These are phyloP conservation scores for Magnolia officinalis DNA, from an alignment of 164 flowering plant species.

Conservation along the genomic window DNA sequence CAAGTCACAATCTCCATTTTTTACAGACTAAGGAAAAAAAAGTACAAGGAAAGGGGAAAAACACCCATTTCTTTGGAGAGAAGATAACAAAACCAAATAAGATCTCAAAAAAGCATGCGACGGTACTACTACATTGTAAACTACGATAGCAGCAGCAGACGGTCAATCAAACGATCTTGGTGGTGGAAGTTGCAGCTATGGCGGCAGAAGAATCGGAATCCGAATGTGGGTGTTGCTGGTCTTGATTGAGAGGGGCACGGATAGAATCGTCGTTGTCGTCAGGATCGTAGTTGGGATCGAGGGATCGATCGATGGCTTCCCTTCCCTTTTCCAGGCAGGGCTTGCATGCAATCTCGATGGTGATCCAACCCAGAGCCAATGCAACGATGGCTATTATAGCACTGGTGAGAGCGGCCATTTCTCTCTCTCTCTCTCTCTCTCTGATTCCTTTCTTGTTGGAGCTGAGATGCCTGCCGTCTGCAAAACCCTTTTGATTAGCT, in stretches of 20 bases:
- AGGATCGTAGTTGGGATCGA: slow-evolving; percentile 87
- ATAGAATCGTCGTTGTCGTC: slow-evolving; percentile 46
- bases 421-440: slow-evolving; percentile 10
- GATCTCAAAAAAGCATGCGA: slow-evolving; percentile 1
- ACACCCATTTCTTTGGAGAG: not conserved
- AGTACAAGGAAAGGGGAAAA: not conserved
- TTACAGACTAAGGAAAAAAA: not conserved
- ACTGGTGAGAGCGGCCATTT: slow-evolving; percentile 75
- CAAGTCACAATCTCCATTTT: not conserved
- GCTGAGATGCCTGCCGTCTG: too few relatives aligned
- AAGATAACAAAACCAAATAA: not conserved
- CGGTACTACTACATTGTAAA: not conserved
- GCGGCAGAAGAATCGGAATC: not conserved
- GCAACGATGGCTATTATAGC: slow-evolving; percentile 82
- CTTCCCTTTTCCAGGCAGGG: slow-evolving; percentile 94
- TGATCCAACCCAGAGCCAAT: slow-evolving; percentile 69
- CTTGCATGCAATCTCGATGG: slow-evolving; percentile 94
- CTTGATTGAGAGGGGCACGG: slow-evolving; percentile 49
- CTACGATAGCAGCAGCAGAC: not conserved
- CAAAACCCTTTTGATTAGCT: too few relatives aligned
- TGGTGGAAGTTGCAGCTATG: slow-evolving; percentile 5
- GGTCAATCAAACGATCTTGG: slow-evolving; percentile 20
- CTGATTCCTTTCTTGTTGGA: not conserved
- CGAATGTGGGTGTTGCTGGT: slow-evolving; percentile 5
- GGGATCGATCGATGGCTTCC: slow-evolving; percentile 85